These are phyloP conservation scores for Komagataella pastoris DNA, from an alignment of 805 yeast species.

Conservation along the genomic window DNA sequence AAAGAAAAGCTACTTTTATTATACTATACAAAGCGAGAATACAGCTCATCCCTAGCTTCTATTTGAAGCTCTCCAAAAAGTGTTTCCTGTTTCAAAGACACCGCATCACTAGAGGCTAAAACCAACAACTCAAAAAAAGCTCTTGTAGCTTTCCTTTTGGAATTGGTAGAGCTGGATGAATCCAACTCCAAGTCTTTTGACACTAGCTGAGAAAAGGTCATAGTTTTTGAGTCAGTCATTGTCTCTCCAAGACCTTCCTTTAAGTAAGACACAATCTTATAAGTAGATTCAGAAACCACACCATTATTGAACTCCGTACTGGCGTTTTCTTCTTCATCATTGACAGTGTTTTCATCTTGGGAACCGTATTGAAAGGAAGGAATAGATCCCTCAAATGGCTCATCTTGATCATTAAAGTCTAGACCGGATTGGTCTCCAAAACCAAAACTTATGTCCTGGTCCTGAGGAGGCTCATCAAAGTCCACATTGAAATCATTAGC, in stretches of 20 bases:
- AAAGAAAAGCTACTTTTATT: background rate
- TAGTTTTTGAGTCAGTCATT: slow-evolving; percentile 3
- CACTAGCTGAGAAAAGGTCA: slow-evolving; percentile 25
- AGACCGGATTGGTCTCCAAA: slow-evolving; percentile 4
- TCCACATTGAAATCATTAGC: background rate
- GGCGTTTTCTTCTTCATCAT: slow-evolving; percentile 9
- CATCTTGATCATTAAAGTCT: slow-evolving; percentile 3
- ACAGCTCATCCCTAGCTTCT: slow-evolving; percentile 3
- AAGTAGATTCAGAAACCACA: slow-evolving; percentile 33
- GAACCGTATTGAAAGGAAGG: background rate
- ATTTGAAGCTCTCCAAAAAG: slow-evolving; percentile 51
- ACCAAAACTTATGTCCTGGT: slow-evolving; percentile 2
- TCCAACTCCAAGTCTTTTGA: slow-evolving; percentile 19
- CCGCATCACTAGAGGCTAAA: slow-evolving; percentile 64
- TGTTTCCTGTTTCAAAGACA: slow-evolving; percentile 44
- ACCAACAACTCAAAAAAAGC: slow-evolving; percentile 76
- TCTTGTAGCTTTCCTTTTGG: slow-evolving; percentile 50
- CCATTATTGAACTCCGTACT: slow-evolving; percentile 9
- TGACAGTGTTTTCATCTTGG: background rate
- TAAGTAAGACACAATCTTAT: slow-evolving; percentile 36
- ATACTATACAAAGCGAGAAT: background rate
- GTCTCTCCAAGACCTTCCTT: slow-evolving; percentile 16
- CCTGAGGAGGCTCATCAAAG: background rate
- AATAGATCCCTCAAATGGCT: background rate
- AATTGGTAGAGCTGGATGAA: background rate